Percentiles rank a stretch among this genome's conserved stretches.
These are phyloP conservation scores for Xanthoconium stramineum DNA, from an alignment of 768 basidiomycete genomes.

Conservation along the genomic window DNA sequence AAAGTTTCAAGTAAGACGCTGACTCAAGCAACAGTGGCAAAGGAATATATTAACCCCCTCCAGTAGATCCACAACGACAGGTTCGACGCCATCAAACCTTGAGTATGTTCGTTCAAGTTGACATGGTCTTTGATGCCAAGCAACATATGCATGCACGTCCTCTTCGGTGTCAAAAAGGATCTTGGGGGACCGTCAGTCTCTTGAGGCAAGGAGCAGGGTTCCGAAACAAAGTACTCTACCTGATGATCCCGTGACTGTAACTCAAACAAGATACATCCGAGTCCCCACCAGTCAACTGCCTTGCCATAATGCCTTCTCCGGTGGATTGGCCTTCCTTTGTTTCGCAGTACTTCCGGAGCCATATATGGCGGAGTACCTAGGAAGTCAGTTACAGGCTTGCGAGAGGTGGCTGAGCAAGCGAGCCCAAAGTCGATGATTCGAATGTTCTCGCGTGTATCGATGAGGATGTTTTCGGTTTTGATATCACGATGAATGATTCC, in stretches of 20 bases:
- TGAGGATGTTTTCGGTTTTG: constrained; percentile 68
- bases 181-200: constrained; percentile 16
- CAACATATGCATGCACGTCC: constrained; percentile 22
- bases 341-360: constrained; percentile 41
- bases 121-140: constrained; percentile 10
- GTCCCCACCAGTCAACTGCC: constrained; percentile 40
- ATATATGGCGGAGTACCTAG: constrained; percentile 37
- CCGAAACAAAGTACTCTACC: constrained; percentile 15
- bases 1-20: not conserved
- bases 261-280: constrained; percentile 41
- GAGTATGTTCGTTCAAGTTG: constrained; percentile 21
- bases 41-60: constrained; percentile 25
- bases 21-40: not conserved
- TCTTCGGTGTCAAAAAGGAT: constrained; percentile 29
- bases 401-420: constrained; percentile 20
- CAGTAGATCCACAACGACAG: constrained; percentile 26
- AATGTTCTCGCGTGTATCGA: constrained; percentile 40
- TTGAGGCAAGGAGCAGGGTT: not conserved
- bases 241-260: constrained; percentile 28
- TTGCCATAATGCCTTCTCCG: constrained; percentile 27
- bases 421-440: constrained; percentile 43
- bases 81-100: constrained; percentile 20
- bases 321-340: constrained; percentile 7
- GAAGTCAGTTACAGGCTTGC: constrained; percentile 13
- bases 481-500: constrained; percentile 69